Conservation (phyloP, 225 moss, liverwort and hornwort species). For the Marchantia polymorpha region DNA sequence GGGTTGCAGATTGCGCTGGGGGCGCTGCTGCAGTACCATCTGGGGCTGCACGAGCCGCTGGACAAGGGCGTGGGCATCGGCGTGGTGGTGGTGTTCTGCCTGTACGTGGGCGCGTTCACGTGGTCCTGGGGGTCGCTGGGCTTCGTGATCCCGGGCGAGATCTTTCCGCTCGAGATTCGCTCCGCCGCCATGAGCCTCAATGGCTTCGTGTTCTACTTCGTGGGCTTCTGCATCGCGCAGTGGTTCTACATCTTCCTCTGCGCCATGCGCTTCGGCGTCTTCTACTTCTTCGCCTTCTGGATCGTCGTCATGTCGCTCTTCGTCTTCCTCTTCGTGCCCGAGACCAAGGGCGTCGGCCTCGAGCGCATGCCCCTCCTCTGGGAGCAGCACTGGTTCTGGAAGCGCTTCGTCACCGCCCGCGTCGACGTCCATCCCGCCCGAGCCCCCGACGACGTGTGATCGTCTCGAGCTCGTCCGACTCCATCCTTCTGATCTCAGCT, state of each 20-base stretch:
- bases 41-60: slow-evolving; percentile 10
- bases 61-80: not conserved
- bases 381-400: slow-evolving; percentile 41
- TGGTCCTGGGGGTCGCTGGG: slow-evolving; percentile 37
- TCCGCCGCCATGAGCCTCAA: slow-evolving; percentile 24
- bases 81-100: slow-evolving; percentile 24
- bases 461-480: too few species aligned
- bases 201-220: slow-evolving; percentile 16
- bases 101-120: slow-evolving; percentile 27
- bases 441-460: not conserved
- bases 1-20: slow-evolving; percentile 23
- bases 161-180: slow-evolving; percentile 36
- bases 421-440: not conserved
- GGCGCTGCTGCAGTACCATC: slow-evolving; percentile 19
- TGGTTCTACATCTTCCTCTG: slow-evolving; percentile 26
- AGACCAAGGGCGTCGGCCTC: slow-evolving; percentile 22
- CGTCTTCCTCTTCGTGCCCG: slow-evolving; percentile 27
- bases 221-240: slow-evolving; percentile 19
- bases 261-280: slow-evolving; percentile 22
- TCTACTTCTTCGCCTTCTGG: slow-evolving; percentile 34
- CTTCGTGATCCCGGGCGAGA: slow-evolving; percentile 31
- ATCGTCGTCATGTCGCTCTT: slow-evolving; percentile 31
- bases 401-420: not conserved
- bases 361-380: slow-evolving; percentile 28
- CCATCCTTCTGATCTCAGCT: too few species aligned